Evolutionary conservation across 2,329 filamentous ascomycete species (phyloP), one percentile per base, ranked within the genome.

Genomic region (Colletotrichum lentis): DNA sequence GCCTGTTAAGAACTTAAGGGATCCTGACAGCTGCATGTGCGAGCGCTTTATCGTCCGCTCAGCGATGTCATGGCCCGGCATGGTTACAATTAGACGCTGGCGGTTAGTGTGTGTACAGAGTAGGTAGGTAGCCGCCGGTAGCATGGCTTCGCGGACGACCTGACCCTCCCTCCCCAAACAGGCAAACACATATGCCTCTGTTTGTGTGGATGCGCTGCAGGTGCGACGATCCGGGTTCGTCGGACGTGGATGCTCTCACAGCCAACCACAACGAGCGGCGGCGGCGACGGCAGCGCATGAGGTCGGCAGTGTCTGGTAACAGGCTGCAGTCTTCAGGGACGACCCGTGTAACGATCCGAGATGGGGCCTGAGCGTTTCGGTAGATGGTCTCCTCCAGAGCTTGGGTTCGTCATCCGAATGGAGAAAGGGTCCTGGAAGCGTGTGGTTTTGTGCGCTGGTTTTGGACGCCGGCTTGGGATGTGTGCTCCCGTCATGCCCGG

Each of bases 341-440:
- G 50, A 37, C 35, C 64, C 53, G 64, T 60, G 49, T 39, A 60
- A 60, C 37, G 44, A 54, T 44, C 49, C 39, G 20, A 37, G 24
- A 50, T 63, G 16, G 37, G 64, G 64, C 52, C 52, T 63, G 64
- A 53, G 64, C 52, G 52, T 37, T 52, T 64, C 60, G 64, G 64
- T 46, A 67, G 64, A 67, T 67, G 64, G 47, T 63, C 59, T 31
- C 43, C 41, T 44, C 41, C 39, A 46, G 63, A 58, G 64, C 44
- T 47, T 53, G 64, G 41, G 58, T 46, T 64, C 64, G 60, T 64
- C 64, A 64, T 67, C 37, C 18, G 37, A n/a, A 43, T 49, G 49
- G 41, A 43, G 50, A 35, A 47, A 43, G 41, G 46, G 20, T 14
- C 35, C n/a, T 35, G 31, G 47, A 66, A 49, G 50, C 7, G 57